phyloP scores from a whole-genome alignment of 768 basidiomycete species.

The Sutorius australiensis region DNA sequence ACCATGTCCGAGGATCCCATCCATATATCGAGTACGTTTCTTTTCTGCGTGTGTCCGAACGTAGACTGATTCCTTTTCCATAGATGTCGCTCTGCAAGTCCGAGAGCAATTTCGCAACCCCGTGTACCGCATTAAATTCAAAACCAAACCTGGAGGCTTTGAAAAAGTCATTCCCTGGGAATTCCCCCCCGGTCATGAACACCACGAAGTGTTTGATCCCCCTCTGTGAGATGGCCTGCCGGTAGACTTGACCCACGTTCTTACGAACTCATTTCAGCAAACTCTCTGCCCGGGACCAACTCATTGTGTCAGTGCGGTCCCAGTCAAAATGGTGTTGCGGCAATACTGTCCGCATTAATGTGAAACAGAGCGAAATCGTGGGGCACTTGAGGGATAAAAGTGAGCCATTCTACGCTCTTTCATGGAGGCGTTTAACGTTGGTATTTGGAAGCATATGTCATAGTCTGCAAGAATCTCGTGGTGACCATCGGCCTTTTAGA shows the following conservation, averaged over 20 bases:
- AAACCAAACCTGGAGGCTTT: neutral
- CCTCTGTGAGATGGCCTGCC: neutral
- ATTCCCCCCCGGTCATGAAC: neutral
- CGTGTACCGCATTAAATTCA: neutral
- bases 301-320: neutral
- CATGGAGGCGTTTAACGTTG: neutral
- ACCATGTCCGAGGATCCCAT: neutral
- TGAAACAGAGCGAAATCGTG: neutral
- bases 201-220: neutral
- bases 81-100: neutral
- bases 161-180: neutral
- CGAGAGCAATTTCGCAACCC: neutral
- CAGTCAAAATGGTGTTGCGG: no score
- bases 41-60: neutral
- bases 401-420: neutral
- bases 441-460: neutral
- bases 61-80: neutral
- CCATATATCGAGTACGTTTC: neutral
- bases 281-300: neutral
- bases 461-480: neutral
- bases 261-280: neutral
- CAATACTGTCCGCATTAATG: neutral
- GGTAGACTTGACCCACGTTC: no score
- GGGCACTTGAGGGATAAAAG: neutral
- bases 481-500: neutral